Base-by-base conservation (phyloP, 306 rosid genomes). In the Dryas alaskensis region DNA sequence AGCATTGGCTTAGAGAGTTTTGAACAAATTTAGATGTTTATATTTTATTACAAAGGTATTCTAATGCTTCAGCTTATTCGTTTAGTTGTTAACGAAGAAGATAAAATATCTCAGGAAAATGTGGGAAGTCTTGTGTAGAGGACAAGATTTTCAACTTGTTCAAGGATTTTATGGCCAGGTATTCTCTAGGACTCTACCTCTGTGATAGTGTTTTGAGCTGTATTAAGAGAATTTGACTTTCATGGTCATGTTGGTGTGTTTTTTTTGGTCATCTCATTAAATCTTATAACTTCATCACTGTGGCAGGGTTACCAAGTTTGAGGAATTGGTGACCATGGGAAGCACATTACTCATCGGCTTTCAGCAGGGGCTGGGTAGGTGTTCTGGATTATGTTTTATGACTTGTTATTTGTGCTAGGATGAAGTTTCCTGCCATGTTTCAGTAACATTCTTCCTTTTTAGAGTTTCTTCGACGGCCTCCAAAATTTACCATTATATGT, bases 361-460 rank as follows among this genome's bases (percentile, higher is more conserved):
- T 77, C 96, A 84, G 79, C 91, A 84, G 79, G 93, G 91, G 25
- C 83, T 89, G 54, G 98, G 97, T 93, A 85, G 50, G 75, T 80
- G 66, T 60, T 75, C 16, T 40, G n/a, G 45, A 19, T 69, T 76
- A 58, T 79, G 46, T 58, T 71, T 77, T 4, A 47, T 60, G 67
- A 60, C 14, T 73, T 37, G 62, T 55, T 5, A 57, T 57, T 40
- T 65, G 73, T 58, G 8, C 51, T 48, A 42, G 19, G 48, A 45
- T 74, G 60, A 52, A 16, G 31, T 51, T 77, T 46, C 57, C 67
- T 58, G 31, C 60, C 22, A 13, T 67, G 5, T 61, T 62, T 72
- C 39, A n/a, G 2, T 62, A 27, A 12, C 19, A 52, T 72, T 79
- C 2, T 19, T 50, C 22, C 19, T 73, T 60, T 39, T 3, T 74